phyloP scores from a whole-genome alignment of 805 yeast genomes.

The Candida ovalis region DNA sequence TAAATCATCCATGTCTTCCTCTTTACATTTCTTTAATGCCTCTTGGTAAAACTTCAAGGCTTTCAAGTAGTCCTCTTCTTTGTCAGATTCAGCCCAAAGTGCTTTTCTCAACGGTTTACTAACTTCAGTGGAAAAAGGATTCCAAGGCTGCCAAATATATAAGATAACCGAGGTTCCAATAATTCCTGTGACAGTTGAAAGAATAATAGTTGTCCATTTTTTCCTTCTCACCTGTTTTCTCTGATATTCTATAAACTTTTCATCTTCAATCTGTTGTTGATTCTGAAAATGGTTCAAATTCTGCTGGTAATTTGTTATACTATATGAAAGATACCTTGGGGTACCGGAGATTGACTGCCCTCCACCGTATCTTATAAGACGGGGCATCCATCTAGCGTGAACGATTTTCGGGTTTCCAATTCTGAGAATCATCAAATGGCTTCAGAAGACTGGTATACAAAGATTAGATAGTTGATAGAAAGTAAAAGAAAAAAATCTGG shows the following conservation, averaged over 20 bases:
- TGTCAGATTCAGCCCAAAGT: slow-evolving; percentile 78
- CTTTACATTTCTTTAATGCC: slow-evolving; percentile 63
- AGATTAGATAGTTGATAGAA: too few species aligned
- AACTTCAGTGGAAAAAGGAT: slow-evolving; percentile 39
- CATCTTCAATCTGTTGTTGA: slow-evolving; percentile 8
- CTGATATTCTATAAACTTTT: slow-evolving; percentile 6
- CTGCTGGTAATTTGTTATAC: neutral
- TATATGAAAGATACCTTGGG: neutral
- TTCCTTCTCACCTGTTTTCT: slow-evolving; percentile 10
- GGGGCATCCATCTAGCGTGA: too few species aligned
- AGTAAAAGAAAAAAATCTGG: too few species aligned
- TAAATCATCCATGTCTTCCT: slow-evolving; percentile 50
- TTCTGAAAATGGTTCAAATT: slow-evolving; percentile 4
- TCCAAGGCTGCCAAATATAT: slow-evolving; percentile 34
- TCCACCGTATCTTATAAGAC: neutral
- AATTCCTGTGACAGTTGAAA: slow-evolving; percentile 14
- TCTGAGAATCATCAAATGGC: too few species aligned
- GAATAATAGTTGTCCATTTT: slow-evolving; percentile 12
- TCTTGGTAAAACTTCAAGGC: slow-evolving; percentile 73
- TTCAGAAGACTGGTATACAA: too few species aligned
- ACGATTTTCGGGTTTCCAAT: too few species aligned
- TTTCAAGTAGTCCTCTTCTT: slow-evolving; percentile 55
- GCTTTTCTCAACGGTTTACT: slow-evolving; percentile 72
- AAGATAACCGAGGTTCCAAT: slow-evolving; percentile 17
- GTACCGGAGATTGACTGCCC: neutral